Conservation (phyloP, 225 moss, liverwort and hornwort species). For the Physcomitrellopsis africana region DNA sequence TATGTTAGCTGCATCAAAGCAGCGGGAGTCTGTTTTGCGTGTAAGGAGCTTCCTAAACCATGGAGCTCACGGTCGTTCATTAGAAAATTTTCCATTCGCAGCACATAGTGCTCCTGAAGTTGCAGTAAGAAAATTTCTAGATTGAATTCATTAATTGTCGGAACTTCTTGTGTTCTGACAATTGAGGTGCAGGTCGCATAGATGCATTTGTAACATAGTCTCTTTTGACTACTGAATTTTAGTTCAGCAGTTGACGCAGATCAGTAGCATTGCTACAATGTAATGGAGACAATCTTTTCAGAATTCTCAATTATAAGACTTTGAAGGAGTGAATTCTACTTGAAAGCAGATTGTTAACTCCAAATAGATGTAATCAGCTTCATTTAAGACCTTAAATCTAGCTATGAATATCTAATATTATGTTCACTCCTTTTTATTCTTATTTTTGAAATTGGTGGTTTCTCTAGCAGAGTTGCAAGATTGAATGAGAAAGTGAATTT, state of each 20-base stretch:
- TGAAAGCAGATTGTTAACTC: background rate
- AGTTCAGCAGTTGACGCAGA: background rate
- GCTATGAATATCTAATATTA: too few relatives aligned
- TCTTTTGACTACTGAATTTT: constrained; percentile 16
- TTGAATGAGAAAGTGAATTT: too few relatives aligned
- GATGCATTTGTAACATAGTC: constrained; percentile 43
- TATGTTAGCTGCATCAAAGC: constrained; percentile 28
- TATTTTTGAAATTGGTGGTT: too few relatives aligned
- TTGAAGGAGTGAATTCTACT: background rate
- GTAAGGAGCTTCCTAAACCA: constrained; percentile 23
- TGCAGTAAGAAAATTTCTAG: constrained; percentile 34
- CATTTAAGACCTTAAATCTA: too few relatives aligned
- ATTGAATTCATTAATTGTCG: constrained; percentile 19
- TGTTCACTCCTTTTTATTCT: too few relatives aligned
- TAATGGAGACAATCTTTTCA: background rate
- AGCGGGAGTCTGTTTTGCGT: constrained; percentile 20
- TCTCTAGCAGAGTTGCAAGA: too few relatives aligned
- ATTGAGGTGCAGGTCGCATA: constrained; percentile 48
- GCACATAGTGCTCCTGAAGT: constrained; percentile 49
- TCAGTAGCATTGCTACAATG: background rate
- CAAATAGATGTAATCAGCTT: too few relatives aligned
- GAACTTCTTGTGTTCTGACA: constrained; percentile 18
- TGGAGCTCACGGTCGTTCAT: constrained; percentile 22
- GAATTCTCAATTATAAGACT: background rate
- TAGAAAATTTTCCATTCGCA: too few relatives aligned